phyloP scores from a whole-genome alignment of 2,329 filamentous ascomycete genomes.

The Epichloe typhina region DNA sequence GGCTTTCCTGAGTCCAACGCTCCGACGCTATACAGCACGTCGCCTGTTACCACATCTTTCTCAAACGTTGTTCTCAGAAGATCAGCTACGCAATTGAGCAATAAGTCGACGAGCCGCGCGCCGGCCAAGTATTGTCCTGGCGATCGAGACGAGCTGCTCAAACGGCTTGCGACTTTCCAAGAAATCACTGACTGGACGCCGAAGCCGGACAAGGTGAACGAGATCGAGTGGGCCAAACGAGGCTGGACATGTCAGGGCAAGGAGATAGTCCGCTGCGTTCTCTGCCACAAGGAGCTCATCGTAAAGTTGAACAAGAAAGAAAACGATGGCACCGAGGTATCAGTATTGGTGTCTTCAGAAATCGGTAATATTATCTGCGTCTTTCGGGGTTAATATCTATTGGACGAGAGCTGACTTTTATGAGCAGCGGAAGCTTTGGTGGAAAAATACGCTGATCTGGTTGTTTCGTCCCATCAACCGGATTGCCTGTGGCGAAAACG shows the following conservation, averaged over 20 bases:
- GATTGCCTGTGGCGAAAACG: conserved; percentile 76
- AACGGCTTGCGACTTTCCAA: conserved; percentile 73
- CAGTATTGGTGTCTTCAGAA: conserved; percentile 43
- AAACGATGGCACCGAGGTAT: conserved; percentile 39
- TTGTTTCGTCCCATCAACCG: conserved; percentile 63
- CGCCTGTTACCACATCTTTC: conserved; percentile 11
- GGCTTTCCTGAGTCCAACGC: conserved; percentile 29
- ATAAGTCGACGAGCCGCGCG: conserved; percentile 12
- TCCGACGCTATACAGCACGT: conserved; percentile 12
- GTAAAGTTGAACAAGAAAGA: conserved; percentile 60
- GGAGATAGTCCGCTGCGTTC: conserved; percentile 73
- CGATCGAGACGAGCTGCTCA: conserved; percentile 71
- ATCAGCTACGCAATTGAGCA: conserved; percentile 2
- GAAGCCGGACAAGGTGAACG: conserved; percentile 73
- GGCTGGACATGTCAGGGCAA: conserved; percentile 80
- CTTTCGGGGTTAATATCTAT: too few relatives aligned
- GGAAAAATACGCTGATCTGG: conserved; percentile 59
- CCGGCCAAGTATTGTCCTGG: conserved; percentile 67
- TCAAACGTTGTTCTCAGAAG: conserved; percentile 4
- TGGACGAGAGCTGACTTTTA: conserved; percentile 9
- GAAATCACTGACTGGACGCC: conserved; percentile 89
- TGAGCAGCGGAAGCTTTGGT: conserved; percentile 50
- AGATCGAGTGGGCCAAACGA: conserved; percentile 87
- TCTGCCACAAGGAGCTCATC: conserved; percentile 73
- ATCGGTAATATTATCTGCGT: conserved; percentile 27